Evolutionary conservation across 345 rosid genomes (phyloP).

Genomic region (Ceriops tagal): DNA sequence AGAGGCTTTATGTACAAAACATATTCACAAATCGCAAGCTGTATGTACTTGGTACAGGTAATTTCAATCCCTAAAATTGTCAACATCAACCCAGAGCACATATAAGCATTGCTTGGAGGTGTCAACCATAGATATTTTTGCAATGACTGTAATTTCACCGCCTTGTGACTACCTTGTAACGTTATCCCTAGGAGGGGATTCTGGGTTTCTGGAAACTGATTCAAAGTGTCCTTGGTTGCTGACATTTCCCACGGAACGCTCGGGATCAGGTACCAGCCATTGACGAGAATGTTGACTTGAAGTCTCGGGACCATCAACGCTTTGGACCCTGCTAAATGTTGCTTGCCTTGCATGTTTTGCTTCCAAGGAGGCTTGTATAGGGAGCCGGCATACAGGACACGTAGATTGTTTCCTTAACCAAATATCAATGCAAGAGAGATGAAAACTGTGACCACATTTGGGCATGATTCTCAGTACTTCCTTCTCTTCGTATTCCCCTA

Average conservation of each 20-base stretch:
- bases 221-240: conserved; percentile 17
- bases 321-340: conserved; percentile 17
- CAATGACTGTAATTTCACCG: background rate
- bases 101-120: background rate
- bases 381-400: conserved; percentile 64
- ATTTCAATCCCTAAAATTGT: background rate
- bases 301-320: conserved; percentile 25
- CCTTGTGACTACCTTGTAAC: conserved; percentile 14
- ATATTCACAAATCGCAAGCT: conserved; percentile 5
- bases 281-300: conserved; percentile 25
- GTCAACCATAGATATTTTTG: background rate
- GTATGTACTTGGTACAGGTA: background rate
- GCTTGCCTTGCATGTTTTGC: conserved; percentile 27
- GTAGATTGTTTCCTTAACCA: conserved; percentile 69
- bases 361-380: conserved; percentile 37
- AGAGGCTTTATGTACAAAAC: conserved; percentile 20
- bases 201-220: conserved; percentile 12
- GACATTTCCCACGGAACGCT: conserved; percentile 16
- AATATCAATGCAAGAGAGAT: conserved; percentile 57
- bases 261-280: conserved; percentile 22
- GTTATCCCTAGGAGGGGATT: conserved; percentile 13
- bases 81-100: background rate
- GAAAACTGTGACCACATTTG: conserved; percentile 64
- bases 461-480: conserved; percentile 67
- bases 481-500: conserved; percentile 68